Evolutionary conservation across 2,329 filamentous ascomycete genomes (phyloP).

Genomic region (Falciphora oryzae): DNA sequence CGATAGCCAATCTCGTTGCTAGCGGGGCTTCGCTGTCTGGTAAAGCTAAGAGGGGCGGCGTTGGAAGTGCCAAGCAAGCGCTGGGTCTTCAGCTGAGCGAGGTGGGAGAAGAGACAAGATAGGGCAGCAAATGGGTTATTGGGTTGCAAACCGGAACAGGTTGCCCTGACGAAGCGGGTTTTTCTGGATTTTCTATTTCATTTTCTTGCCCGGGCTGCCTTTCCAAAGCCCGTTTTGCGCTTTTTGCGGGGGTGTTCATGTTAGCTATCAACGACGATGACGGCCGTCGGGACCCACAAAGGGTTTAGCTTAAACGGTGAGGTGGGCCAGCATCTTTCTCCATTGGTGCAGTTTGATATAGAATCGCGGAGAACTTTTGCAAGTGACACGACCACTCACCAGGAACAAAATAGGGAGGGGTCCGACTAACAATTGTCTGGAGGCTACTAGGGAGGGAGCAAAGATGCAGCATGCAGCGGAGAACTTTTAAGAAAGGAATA

Average conservation of each 20-base stretch:
- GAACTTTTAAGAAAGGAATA: background rate
- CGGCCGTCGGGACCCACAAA: background rate
- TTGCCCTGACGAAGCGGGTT: background rate
- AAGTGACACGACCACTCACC: background rate
- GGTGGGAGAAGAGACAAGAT: background rate
- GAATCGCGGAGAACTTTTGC: background rate
- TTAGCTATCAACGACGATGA: background rate
- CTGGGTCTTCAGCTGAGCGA: background rate
- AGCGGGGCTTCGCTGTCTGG: background rate
- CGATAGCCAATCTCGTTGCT: background rate
- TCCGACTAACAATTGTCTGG: background rate
- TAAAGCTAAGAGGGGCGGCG: background rate
- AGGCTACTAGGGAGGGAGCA: background rate
- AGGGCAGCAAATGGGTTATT: background rate
- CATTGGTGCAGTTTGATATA: background rate
- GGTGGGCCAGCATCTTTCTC: background rate
- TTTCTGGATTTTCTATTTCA: background rate
- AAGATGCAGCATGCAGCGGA: background rate
- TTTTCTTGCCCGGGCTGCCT: background rate
- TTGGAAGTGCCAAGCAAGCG: background rate
- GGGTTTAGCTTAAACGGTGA: background rate
- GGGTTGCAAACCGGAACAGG: background rate
- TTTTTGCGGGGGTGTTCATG: slow-evolving; percentile 1
- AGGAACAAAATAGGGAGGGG: background rate
- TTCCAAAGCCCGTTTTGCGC: background rate